Conservation (phyloP, 768 basidiomycete species). For the Trametes gibbosa region DNA sequence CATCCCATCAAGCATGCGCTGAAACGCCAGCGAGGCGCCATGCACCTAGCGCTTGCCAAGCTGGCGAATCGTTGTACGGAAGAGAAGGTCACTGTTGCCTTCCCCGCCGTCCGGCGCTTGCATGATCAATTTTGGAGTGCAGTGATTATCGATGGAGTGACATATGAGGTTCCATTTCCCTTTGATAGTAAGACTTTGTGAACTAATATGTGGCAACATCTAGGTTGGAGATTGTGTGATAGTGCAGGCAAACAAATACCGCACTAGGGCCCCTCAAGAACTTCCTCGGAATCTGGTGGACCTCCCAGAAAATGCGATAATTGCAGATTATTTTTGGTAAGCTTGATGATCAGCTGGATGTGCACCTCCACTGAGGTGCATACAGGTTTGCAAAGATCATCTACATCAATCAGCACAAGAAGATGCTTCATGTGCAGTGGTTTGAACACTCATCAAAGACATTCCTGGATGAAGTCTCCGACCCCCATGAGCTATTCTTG, state of each 20-base stretch:
- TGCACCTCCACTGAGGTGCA: background rate
- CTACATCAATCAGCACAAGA: constrained; percentile 43
- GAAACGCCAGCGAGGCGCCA: constrained; percentile 1
- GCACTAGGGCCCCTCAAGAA: constrained; percentile 31
- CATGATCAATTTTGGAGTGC: constrained; percentile 29
- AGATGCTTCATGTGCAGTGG: constrained; percentile 67
- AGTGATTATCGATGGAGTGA: constrained; percentile 41
- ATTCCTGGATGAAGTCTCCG: constrained; percentile 54
- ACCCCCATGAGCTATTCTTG: constrained; percentile 66
- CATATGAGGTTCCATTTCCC: constrained; percentile 34
- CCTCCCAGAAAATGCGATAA: constrained; percentile 36
- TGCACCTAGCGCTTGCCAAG: background rate
- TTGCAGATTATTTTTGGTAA: constrained; percentile 68
- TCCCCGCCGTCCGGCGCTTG: constrained; percentile 3
- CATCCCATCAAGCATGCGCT: background rate
- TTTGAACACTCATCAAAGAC: constrained; percentile 67
- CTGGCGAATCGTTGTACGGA: constrained; percentile 1
- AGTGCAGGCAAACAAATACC: constrained; percentile 40
- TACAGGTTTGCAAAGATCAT: constrained; percentile 69
- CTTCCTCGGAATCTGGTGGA: constrained; percentile 35
- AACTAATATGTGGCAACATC: background rate
- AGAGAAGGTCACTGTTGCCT: background rate
- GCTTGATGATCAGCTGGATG: background rate
- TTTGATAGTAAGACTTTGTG: background rate
- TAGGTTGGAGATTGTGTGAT: constrained; percentile 67